phyloP scores from a whole-genome alignment of 352 stramenopile species.

The Globisporangium yorkense region DNA sequence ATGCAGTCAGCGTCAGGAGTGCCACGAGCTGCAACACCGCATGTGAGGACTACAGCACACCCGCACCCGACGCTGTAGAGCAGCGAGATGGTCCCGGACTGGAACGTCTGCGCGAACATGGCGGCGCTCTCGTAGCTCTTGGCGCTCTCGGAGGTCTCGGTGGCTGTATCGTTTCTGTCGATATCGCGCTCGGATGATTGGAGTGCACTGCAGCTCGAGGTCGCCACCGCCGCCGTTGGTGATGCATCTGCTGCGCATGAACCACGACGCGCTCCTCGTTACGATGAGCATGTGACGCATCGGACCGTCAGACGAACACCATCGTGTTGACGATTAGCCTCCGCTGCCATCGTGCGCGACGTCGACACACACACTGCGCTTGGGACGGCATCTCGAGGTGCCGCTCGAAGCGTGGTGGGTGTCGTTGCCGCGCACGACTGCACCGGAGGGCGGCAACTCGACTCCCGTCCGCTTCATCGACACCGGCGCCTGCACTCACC shows the following conservation, averaged over 20 bases:
- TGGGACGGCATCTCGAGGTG: too few species aligned
- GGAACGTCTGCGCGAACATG: conserved; percentile 48
- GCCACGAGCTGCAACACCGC: neutral
- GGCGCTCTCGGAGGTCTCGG: neutral
- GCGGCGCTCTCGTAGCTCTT: neutral
- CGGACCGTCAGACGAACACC: neutral
- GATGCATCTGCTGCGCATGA: neutral
- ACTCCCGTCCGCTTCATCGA: neutral
- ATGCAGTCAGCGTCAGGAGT: neutral
- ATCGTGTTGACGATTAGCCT: neutral
- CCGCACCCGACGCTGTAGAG: conserved; percentile 60
- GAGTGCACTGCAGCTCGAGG: too few species aligned
- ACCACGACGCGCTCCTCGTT: too few species aligned
- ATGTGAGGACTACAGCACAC: neutral
- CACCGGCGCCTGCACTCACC: too few species aligned
- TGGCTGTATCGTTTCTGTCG: neutral
- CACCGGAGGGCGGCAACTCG: too few species aligned
- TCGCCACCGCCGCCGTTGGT: too few species aligned
- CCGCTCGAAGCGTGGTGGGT: too few species aligned
- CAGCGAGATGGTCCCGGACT: conserved; percentile 49
- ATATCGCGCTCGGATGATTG: neutral
- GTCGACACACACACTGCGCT: neutral
- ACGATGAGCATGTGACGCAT: too few species aligned
- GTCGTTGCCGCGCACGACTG: too few species aligned
- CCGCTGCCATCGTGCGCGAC: too few species aligned